phyloP scores from a whole-genome alignment of 352 stramenopile species.

The Pythium coloratum region DNA sequence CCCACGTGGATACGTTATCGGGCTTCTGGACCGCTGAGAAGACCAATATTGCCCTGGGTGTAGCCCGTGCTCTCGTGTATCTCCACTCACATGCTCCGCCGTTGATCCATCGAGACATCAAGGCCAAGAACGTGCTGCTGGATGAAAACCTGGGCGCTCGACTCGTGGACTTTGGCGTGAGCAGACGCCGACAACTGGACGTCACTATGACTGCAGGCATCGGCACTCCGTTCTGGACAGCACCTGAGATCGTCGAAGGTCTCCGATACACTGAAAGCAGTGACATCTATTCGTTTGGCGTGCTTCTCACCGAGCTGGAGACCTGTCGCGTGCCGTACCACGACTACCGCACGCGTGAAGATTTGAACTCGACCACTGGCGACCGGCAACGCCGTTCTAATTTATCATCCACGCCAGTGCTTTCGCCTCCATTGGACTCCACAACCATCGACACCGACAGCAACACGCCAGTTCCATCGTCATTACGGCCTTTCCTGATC shows the following conservation, averaged over 20 bases:
- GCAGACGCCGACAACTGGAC: slow-evolving; percentile 12
- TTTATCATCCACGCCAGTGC: not conserved
- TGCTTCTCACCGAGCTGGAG: slow-evolving; percentile 21
- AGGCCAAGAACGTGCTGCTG: slow-evolving; percentile 25
- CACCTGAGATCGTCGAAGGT: slow-evolving; percentile 18
- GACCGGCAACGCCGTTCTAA: not conserved
- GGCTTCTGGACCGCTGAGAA: slow-evolving; percentile 37
- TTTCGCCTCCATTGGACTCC: not conserved
- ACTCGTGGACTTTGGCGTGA: slow-evolving; percentile 48
- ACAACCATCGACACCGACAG: not conserved
- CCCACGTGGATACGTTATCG: slow-evolving; percentile 30
- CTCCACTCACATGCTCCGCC: slow-evolving; percentile 30
- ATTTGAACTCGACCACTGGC: not conserved
- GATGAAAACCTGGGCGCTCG: slow-evolving; percentile 34
- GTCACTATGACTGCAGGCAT: slow-evolving; percentile 19
- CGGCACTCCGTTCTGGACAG: slow-evolving; percentile 23
- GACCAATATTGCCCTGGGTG: slow-evolving; percentile 37
- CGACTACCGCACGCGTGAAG: slow-evolving; percentile 25
- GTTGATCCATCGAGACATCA: slow-evolving; percentile 26
- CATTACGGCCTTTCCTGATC: slow-evolving; percentile 21
- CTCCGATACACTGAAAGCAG: slow-evolving; percentile 16
- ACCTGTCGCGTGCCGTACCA: slow-evolving; percentile 14
- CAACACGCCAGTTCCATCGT: not conserved
- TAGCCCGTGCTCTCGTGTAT: slow-evolving; percentile 38
- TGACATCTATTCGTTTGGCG: slow-evolving; percentile 25